A percentile compares a stretch with the other conserved stretches of the same genome.
Conservation (phyloP, 148 eudicot genomes). For the Polygonum maritimum region DNA sequence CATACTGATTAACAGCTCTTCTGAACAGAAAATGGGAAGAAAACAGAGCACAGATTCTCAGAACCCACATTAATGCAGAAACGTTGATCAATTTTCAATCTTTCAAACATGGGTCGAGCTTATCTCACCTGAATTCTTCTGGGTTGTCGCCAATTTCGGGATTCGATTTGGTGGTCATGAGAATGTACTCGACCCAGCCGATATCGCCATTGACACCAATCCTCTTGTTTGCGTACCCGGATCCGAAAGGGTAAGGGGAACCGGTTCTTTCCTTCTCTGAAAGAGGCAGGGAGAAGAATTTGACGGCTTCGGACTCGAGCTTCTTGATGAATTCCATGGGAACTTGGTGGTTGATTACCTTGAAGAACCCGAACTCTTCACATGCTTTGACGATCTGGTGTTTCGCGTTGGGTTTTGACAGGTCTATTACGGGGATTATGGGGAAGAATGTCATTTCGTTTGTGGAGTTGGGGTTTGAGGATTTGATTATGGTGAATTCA, state of each 20-base stretch:
- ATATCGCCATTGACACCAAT: conserved; percentile 69
- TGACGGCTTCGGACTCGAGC: conserved; percentile 44
- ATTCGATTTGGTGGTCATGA: conserved; percentile 13
- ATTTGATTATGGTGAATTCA: not conserved
- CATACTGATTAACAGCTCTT: conserved; percentile 24
- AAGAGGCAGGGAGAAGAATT: conserved; percentile 38
- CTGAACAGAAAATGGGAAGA: not conserved
- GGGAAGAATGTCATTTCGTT: conserved; percentile 1
- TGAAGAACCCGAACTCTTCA: conserved; percentile 65
- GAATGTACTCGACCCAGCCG: conserved; percentile 77
- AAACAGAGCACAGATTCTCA: not conserved
- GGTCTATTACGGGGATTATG: conserved; percentile 44
- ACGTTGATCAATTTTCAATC: not conserved
- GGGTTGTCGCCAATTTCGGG: not conserved
- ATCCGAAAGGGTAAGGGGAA: conserved; percentile 28
- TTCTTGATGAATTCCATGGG: conserved; percentile 22
- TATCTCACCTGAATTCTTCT: not conserved
- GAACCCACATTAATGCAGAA: not conserved
- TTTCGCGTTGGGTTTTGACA: conserved; percentile 23
- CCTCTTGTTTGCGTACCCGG: conserved; percentile 57
- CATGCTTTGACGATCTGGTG: conserved; percentile 53
- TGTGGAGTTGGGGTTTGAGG: not conserved
- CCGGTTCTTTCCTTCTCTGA: conserved; percentile 26
- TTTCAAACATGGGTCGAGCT: not conserved
- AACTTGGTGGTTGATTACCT: conserved; percentile 59